These are phyloP conservation scores for Yamadazyma diospyri DNA, from an alignment of 1,139 yeast species.

Conservation along the genomic window DNA sequence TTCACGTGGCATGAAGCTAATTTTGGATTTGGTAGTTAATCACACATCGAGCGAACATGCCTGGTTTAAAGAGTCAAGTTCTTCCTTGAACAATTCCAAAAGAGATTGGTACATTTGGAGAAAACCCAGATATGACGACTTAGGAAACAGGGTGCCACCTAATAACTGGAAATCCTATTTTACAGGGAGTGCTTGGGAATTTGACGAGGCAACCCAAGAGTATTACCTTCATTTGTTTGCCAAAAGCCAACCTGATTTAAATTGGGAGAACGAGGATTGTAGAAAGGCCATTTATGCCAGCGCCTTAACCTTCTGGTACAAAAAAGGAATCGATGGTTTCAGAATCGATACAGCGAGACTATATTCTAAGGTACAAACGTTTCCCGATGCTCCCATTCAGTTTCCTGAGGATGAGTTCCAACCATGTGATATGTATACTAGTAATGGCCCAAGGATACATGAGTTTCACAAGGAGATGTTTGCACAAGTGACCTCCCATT, in stretches of 20 bases:
- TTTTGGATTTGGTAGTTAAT: slow-evolving; percentile 57
- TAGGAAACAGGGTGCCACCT: slow-evolving; percentile 52
- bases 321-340: slow-evolving; percentile 57
- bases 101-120: slow-evolving; percentile 65
- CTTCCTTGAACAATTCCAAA: slow-evolving; percentile 50
- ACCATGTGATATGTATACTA: slow-evolving; percentile 31
- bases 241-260: slow-evolving; percentile 53
- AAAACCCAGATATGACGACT: slow-evolving; percentile 36
- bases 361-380: slow-evolving; percentile 48
- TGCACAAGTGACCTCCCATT: slow-evolving; percentile 41
- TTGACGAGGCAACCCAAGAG: slow-evolving; percentile 50
- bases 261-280: slow-evolving; percentile 55
- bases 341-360: slow-evolving; percentile 56
- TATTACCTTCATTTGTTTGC: slow-evolving; percentile 56
- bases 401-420: slow-evolving; percentile 43
- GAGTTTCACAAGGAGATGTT: slow-evolving; percentile 57
- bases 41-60: slow-evolving; percentile 55
- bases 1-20: slow-evolving; percentile 47
- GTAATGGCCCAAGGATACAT: slow-evolving; percentile 54
- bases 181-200: slow-evolving; percentile 57
- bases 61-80: slow-evolving; percentile 57
- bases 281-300: slow-evolving; percentile 51
- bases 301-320: slow-evolving; percentile 54
- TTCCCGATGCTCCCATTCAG: slow-evolving; percentile 49
- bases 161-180: slow-evolving; percentile 58